Base-by-base conservation (phyloP, 352 stramenopile genomes). In the Aphanomyces cochlioides region DNA sequence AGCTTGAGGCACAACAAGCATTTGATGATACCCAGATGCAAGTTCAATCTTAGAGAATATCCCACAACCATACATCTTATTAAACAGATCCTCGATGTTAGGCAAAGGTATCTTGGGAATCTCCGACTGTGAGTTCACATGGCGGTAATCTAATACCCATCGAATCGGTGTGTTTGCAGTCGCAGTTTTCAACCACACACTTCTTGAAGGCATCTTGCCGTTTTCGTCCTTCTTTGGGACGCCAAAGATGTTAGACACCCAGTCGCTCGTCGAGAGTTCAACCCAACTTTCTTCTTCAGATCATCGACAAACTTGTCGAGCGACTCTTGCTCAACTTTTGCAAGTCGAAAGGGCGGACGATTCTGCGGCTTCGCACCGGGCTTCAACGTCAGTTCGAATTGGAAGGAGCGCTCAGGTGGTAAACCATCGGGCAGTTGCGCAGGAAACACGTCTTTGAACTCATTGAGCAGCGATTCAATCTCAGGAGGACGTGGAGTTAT, bases 181-280 rank as follows among this genome's bases (percentile, higher is more conserved):
- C 5, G 21, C 72, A 5, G 38, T 43, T 15, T 57, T 40, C 7
- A 76, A 21, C 67, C 73, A 77, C 63, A 72, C 68, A 6, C 8
- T 12, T 2, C 67, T 41, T 47, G 34, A 69, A 13, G 63, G 73
- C 13, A 66, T 13, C 19, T 68, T 64, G n/a, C 64, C 64, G 19
- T 65, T 72, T n/a, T 60, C 65, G 47, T 78, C 70, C 59, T 74
- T 76, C 53, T 78, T 78, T 0, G 72, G 65, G 5, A 72, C 43
- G n/a, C 48, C 71, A 57, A 76, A 78, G 17, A 78, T 58, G 50
- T 58, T 72, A 3, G 73, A 71, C 4, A 77, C 70, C 69, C 73
- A 77, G 19, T 48, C 12, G n/a, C 60, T 75, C 7, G 61, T 61
- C 15, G 56, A 72, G 45, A 74, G 57, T 39, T 72, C 64, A 38